phyloP scores from a whole-genome alignment of 2,329 filamentous ascomycete species.

The Neofusicoccum ribis region DNA sequence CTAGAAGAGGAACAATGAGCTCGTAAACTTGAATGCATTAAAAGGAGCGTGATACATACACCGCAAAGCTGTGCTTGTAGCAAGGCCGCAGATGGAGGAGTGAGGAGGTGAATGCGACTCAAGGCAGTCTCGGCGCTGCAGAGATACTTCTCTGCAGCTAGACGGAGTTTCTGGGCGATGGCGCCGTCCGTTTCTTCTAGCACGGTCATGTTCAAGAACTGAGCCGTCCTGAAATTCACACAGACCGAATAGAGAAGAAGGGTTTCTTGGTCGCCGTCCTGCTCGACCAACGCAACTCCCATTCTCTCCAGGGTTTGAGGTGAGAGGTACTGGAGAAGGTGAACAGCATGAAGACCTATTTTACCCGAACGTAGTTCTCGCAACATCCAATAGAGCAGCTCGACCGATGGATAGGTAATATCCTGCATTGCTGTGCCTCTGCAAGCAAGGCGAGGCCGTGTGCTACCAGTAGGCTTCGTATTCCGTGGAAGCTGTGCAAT shows the following conservation, averaged over 20 bases:
- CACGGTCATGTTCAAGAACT: conserved; percentile 26
- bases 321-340: background rate
- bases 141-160: conserved; percentile 30
- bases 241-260: conserved; percentile 33
- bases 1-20: conserved; percentile 10
- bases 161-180: conserved; percentile 27
- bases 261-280: conserved; percentile 31
- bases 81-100: conserved; percentile 30
- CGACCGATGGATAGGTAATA: background rate
- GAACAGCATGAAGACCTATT: background rate
- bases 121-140: conserved; percentile 32
- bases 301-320: conserved; percentile 30
- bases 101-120: conserved; percentile 31
- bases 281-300: conserved; percentile 31
- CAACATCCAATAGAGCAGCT: conserved; percentile 7
- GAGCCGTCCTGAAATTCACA: conserved; percentile 32
- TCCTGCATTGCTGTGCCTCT: background rate
- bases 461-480: background rate
- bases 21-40: no score
- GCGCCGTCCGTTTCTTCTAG: conserved; percentile 28
- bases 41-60: conserved; percentile 22
- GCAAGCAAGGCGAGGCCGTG: background rate
- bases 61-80: conserved; percentile 34
- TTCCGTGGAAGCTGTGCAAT: background rate
- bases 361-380: background rate